Percentiles rank a stretch among this genome's conserved stretches.
Evolutionary conservation across 768 basidiomycete genomes (phyloP).

Genomic region (Mycena metata): DNA sequence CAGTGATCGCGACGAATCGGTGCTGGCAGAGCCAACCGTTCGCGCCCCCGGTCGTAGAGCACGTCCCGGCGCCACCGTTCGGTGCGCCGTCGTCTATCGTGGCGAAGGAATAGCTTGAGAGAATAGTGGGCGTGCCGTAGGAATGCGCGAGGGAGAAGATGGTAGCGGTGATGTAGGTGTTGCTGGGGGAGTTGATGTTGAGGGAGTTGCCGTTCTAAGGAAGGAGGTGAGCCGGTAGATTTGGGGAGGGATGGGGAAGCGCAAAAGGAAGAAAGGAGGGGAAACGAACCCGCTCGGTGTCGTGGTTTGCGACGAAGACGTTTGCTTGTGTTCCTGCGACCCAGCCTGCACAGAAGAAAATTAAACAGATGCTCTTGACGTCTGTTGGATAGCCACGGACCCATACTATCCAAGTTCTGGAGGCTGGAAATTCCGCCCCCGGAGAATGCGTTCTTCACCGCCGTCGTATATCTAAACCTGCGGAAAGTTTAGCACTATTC

Average conservation of each 20-base stretch:
- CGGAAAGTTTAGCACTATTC: not conserved
- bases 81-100: conserved; percentile 70
- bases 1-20: conserved; percentile 67
- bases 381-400: conserved; percentile 43
- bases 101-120: conserved; percentile 70
- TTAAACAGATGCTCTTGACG: not conserved
- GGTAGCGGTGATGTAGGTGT: conserved; percentile 70
- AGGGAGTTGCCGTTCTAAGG: conserved; percentile 65
- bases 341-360: conserved; percentile 60
- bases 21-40: conserved; percentile 80
- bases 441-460: conserved; percentile 66
- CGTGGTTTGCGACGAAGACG: conserved; percentile 78
- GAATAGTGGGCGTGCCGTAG: conserved; percentile 74
- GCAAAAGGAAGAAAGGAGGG: no score
- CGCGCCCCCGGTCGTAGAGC: conserved; percentile 62
- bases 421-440: conserved; percentile 64
- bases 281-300: conserved; percentile 68
- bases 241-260: not conserved
- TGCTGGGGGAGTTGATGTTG: conserved; percentile 72
- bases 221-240: not conserved
- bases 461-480: conserved; percentile 72
- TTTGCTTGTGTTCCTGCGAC: conserved; percentile 66
- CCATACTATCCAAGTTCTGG: conserved; percentile 64
- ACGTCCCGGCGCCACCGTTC: conserved; percentile 65
- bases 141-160: conserved; percentile 78